These are phyloP conservation scores for Tylopilus sp. DNA, from an alignment of 1,284 basidiomycete genomes.

Conservation along the genomic window DNA sequence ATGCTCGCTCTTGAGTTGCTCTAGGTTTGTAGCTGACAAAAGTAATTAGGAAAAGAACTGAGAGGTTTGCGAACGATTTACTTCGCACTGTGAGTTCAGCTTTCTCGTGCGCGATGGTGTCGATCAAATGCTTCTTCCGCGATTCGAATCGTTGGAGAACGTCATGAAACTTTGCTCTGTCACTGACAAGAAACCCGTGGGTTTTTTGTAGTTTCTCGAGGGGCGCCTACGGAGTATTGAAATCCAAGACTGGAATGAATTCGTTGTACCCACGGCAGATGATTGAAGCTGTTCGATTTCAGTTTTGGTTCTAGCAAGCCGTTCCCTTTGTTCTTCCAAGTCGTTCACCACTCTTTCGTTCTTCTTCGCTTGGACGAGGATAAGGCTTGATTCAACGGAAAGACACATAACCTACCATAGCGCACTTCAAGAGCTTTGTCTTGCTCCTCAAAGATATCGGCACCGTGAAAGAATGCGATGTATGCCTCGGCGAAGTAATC, in stretches of 20 bases:
- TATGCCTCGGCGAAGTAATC: slow-evolving; percentile 72
- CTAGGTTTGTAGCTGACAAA: slow-evolving; percentile 49
- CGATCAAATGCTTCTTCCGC: slow-evolving; percentile 57
- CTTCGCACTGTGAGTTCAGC: slow-evolving; percentile 54
- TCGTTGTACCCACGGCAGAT: slow-evolving; percentile 44
- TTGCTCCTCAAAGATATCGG: slow-evolving; percentile 68
- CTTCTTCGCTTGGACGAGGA: slow-evolving; percentile 49
- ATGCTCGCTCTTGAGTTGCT: slow-evolving; percentile 58
- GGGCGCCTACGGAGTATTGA: slow-evolving; percentile 49
- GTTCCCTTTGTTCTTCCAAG: slow-evolving; percentile 51
- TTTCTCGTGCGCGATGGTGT: slow-evolving; percentile 59
- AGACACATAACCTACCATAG: slow-evolving; percentile 53
- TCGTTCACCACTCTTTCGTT: slow-evolving; percentile 58
- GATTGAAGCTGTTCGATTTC: slow-evolving; percentile 59
- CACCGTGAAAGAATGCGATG: slow-evolving; percentile 62
- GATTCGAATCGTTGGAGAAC: slow-evolving; percentile 60
- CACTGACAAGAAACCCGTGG: slow-evolving; percentile 53
- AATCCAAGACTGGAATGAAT: not conserved
- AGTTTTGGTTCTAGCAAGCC: slow-evolving; percentile 42
- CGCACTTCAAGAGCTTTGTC: slow-evolving; percentile 66
- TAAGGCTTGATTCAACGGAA: slow-evolving; percentile 9
- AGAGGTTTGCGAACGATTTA: slow-evolving; percentile 25
- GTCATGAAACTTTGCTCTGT: slow-evolving; percentile 66
- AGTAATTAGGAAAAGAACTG: slow-evolving; percentile 7
- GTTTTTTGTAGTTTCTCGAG: slow-evolving; percentile 55